Conservation (phyloP, 345 rosid genomes). For the Dipteronia sinensis region DNA sequence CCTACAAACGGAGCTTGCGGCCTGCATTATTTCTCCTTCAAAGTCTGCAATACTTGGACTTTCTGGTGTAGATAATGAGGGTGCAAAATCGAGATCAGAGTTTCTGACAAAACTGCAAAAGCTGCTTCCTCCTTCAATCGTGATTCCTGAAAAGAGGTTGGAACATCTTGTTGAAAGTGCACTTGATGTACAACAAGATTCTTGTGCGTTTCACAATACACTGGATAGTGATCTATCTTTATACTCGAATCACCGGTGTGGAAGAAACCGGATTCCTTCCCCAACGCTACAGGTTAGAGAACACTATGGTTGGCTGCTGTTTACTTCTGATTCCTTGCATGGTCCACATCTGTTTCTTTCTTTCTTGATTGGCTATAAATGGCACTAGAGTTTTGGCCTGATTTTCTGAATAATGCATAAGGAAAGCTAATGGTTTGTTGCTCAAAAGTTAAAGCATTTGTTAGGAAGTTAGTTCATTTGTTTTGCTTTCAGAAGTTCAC, state of each 20-base stretch:
- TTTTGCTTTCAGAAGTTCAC: not conserved
- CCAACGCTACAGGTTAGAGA: conserved; percentile 65
- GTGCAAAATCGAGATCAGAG: conserved; percentile 43
- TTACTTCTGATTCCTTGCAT: conserved; percentile 12
- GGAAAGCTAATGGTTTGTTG: not conserved
- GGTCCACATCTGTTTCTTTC: conserved; percentile 7
- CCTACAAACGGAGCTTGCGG: conserved; percentile 69
- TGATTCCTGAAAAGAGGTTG: conserved; percentile 67
- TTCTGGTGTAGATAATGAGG: conserved; percentile 36
- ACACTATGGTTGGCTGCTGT: conserved; percentile 12
- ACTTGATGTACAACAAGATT: conserved; percentile 56
- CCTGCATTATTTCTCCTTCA: conserved; percentile 47
- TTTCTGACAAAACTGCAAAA: conserved; percentile 58
- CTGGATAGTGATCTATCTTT: conserved; percentile 60
- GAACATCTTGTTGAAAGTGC: conserved; percentile 74
- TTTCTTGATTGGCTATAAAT: conserved; percentile 5
- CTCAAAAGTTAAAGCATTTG: not conserved
- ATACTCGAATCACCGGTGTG: conserved; percentile 67
- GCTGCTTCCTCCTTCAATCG: conserved; percentile 63
- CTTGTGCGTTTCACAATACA: conserved; percentile 67
- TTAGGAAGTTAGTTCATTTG: not conserved
- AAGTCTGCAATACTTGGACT: conserved; percentile 17
- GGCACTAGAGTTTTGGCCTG: not conserved
- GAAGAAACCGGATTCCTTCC: conserved; percentile 66
- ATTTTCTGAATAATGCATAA: not conserved